These are phyloP conservation scores for Aspergillus indologenus DNA, from an alignment of 495 filamentous ascomycete genomes.

Conservation along the genomic window DNA sequence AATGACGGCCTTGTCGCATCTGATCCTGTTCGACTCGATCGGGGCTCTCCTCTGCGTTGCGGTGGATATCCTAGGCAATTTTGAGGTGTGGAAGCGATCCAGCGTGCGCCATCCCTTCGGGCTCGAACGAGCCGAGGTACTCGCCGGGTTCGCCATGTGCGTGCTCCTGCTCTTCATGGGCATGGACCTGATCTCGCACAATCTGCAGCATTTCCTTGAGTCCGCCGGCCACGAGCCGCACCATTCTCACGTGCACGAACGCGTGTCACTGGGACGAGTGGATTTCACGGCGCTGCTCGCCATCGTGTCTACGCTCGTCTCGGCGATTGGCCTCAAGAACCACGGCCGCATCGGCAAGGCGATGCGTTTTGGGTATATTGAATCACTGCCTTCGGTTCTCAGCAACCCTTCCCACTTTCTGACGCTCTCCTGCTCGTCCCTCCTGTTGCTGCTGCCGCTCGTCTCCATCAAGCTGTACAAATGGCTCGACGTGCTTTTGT, in stretches of 20 bases:
- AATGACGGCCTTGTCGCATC: slow-evolving; percentile 85
- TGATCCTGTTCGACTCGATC: slow-evolving; percentile 92
- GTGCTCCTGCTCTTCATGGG: slow-evolving; percentile 95
- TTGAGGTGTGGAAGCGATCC: slow-evolving; percentile 94
- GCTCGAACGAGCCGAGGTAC: slow-evolving; percentile 84
- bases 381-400: slow-evolving; percentile 73
- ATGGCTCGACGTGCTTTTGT: slow-evolving; percentile 79
- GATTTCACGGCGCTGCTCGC: slow-evolving; percentile 82
- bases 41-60: slow-evolving; percentile 89
- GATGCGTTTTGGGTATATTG: slow-evolving; percentile 77
- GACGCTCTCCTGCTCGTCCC: slow-evolving; percentile 75
- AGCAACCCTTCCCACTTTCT: slow-evolving; percentile 93
- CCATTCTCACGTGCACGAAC: slow-evolving; percentile 62
- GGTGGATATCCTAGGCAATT: slow-evolving; percentile 90
- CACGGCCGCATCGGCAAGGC: slow-evolving; percentile 88
- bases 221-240: slow-evolving; percentile 63
- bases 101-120: slow-evolving; percentile 93
- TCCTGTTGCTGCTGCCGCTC: slow-evolving; percentile 81
- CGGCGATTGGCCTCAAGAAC: slow-evolving; percentile 83
- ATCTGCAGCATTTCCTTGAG: slow-evolving; percentile 81
- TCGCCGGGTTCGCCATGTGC: slow-evolving; percentile 96
- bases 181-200: slow-evolving; percentile 89
- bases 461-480: slow-evolving; percentile 70
- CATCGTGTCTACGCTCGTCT: slow-evolving; percentile 83
- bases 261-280: slow-evolving; percentile 69